Conservation (phyloP, 2,329 filamentous ascomycete genomes). For the Didymellaceae sp. region DNA sequence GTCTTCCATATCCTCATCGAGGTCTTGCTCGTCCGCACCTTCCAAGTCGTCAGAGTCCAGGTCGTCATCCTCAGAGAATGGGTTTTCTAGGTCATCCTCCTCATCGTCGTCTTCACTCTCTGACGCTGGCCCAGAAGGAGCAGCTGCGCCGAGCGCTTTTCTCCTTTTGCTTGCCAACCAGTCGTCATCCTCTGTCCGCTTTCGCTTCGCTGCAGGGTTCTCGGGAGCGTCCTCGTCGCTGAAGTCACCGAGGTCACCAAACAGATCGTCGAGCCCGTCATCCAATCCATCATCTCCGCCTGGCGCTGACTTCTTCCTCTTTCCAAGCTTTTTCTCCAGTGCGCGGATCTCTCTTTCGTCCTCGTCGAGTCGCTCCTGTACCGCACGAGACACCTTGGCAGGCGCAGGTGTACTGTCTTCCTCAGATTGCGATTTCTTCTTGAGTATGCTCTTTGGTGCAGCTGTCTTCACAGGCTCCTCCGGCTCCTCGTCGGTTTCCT, state of each 20-base stretch:
- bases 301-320: slow-evolving; percentile 70
- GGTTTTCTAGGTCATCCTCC: slow-evolving; percentile 24
- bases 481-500: slow-evolving; percentile 45
- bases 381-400: slow-evolving; percentile 44
- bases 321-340: slow-evolving; percentile 84
- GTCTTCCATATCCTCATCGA: slow-evolving; percentile 39
- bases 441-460: slow-evolving; percentile 41
- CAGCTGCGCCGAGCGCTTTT: slow-evolving; percentile 52
- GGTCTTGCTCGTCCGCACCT: slow-evolving; percentile 27
- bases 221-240: slow-evolving; percentile 56
- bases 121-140: slow-evolving; percentile 17
- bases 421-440: slow-evolving; percentile 21
- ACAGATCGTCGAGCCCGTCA: slow-evolving; percentile 80
- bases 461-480: slow-evolving; percentile 30
- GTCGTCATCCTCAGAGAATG: slow-evolving; percentile 35
- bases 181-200: slow-evolving; percentile 63
- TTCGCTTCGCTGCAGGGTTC: slow-evolving; percentile 60
- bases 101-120: slow-evolving; percentile 34
- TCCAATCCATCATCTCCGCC: slow-evolving; percentile 82
- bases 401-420: slow-evolving; percentile 26
- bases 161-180: slow-evolving; percentile 65
- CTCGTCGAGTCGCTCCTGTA: slow-evolving; percentile 69
- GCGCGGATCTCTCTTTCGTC: slow-evolving; percentile 90
- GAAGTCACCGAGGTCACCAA: slow-evolving; percentile 66
- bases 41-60: slow-evolving; percentile 40